Evolutionary conservation across 495 filamentous ascomycete species (phyloP).

Genomic region (Gamarada debralockiae): DNA sequence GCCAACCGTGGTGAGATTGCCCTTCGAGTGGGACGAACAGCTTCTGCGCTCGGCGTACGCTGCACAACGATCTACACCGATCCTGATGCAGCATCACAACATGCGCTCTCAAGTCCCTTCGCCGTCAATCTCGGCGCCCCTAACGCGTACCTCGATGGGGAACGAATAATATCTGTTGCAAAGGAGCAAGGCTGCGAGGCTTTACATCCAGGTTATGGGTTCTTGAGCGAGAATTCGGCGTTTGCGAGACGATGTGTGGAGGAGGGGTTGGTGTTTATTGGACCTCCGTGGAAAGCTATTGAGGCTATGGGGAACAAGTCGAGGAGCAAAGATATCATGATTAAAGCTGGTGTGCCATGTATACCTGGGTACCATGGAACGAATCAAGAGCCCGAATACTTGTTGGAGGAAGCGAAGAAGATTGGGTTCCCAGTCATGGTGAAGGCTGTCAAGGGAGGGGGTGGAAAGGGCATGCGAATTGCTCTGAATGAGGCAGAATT

Average conservation of each 20-base stretch:
- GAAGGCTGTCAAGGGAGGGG: slow-evolving; percentile 95
- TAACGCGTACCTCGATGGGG: slow-evolving; percentile 85
- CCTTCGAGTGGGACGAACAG: slow-evolving; percentile 84
- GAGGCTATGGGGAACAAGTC: slow-evolving; percentile 98
- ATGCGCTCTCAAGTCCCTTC: slow-evolving; percentile 79
- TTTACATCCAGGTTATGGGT: slow-evolving; percentile 96
- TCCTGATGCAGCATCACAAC: slow-evolving; percentile 81
- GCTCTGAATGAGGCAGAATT: slow-evolving; percentile 72
- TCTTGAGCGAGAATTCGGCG: slow-evolving; percentile 88
- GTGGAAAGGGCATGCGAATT: slow-evolving; percentile 99
- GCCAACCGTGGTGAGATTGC: slow-evolving; percentile 98
- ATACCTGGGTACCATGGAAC: slow-evolving; percentile 93
- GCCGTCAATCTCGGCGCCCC: slow-evolving; percentile 78
- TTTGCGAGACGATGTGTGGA: slow-evolving; percentile 89
- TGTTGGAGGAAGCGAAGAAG: slow-evolving; percentile 69
- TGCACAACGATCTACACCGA: slow-evolving; percentile 95
- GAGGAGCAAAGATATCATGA: slow-evolving; percentile 91
- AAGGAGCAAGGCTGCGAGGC: slow-evolving; percentile 80
- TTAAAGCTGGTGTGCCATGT: slow-evolving; percentile 84
- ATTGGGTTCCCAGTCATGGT: slow-evolving; percentile 91
- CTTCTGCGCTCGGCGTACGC: slow-evolving; percentile 80
- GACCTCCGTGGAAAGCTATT: slow-evolving; percentile 88
- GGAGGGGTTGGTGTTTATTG: slow-evolving; percentile 91
- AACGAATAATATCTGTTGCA: slow-evolving; percentile 84
- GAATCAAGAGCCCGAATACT: slow-evolving; percentile 70